These are phyloP conservation scores for Lonicera japonica DNA, from an alignment of 129 eudicot species.

Conservation along the genomic window DNA sequence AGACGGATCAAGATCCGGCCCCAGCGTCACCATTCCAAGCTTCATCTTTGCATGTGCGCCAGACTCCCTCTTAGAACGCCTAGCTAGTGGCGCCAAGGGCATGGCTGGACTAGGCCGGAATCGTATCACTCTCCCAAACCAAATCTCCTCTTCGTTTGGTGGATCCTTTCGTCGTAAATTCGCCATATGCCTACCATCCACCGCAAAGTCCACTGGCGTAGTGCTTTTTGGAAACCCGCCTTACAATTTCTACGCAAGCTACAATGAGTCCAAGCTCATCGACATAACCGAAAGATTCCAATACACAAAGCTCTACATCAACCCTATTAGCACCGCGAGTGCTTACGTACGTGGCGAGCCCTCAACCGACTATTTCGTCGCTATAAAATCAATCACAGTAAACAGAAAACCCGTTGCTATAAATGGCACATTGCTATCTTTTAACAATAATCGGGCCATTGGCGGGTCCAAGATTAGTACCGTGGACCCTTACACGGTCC, in stretches of 20 bases:
- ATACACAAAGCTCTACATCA: not conserved
- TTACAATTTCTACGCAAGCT: not conserved
- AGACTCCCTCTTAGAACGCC: not conserved
- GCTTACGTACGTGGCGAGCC: slow-evolving; percentile 22
- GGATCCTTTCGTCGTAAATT: not conserved
- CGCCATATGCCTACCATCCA: not conserved
- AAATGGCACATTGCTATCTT: slow-evolving; percentile 22
- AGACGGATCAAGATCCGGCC: not conserved
- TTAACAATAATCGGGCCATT: slow-evolving; percentile 18
- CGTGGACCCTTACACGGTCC: slow-evolving; percentile 31
- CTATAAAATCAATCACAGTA: slow-evolving; percentile 27
- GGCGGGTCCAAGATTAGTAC: slow-evolving; percentile 44
- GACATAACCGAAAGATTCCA: not conserved
- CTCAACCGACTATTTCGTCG: slow-evolving; percentile 29
- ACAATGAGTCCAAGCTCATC: not conserved
- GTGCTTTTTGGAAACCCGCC: not conserved
- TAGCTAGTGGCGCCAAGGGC: not conserved
- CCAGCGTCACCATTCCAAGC: not conserved
- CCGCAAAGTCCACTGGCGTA: not conserved
- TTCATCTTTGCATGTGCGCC: not conserved
- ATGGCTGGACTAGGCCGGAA: slow-evolving; percentile 4
- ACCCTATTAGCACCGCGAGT: slow-evolving; percentile 25
- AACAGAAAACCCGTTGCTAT: slow-evolving; percentile 12
- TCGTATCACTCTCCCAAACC: not conserved
- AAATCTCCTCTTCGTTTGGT: not conserved